Evolutionary conservation across 257 asterid genomes (phyloP), one percentile per base, ranked within the genome.

Genomic region (Solanum ahanhuiri): DNA sequence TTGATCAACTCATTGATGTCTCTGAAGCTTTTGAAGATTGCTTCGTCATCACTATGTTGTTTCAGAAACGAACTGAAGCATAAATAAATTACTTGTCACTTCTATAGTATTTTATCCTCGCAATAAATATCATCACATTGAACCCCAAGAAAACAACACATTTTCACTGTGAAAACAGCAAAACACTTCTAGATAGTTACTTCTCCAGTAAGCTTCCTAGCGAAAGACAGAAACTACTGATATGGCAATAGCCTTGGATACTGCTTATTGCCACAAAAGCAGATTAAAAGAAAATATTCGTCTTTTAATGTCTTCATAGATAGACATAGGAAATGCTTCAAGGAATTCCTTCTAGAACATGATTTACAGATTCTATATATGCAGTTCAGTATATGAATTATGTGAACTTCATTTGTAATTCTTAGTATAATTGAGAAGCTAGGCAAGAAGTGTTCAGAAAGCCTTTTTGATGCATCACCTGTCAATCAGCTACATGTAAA

Each of bases 1-100:
- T 90, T 93, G 90, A 97, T 95, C 87, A 97, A 91, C 83, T 91
- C 98, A 5, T 95, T 95, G 71, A 97, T 94, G 92, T 95, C 98
- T 90, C 93, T 87, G 85, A 97, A 95, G 91, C 98, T 94, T 88
- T 93, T 97, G 86, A 94, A 92, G 83, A 97, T 86, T 60, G 98
- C 95, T 90, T 94, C 98, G 79, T 94, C 98, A 12, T 94, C 94
- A 45, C 95, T 87, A 71, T 95, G 98, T 89, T 92, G 99, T 87
- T 93, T 95, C 91, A 94, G 88, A 93, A 95, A 93, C 39, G 98
- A 93, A 91, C 98, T 96, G 94, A 83, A 86, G 37, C 57, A 85
- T 15, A 63, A n/a, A 86, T 84, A 34, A 28, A 84, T 67, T 58
- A 77, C 23, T 58, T 45, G 86, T 87, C 82, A 83, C 71, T 84